Evolutionary conservation across 305 asterid genomes (phyloP).

Genomic region (Solanum hybrid): DNA sequence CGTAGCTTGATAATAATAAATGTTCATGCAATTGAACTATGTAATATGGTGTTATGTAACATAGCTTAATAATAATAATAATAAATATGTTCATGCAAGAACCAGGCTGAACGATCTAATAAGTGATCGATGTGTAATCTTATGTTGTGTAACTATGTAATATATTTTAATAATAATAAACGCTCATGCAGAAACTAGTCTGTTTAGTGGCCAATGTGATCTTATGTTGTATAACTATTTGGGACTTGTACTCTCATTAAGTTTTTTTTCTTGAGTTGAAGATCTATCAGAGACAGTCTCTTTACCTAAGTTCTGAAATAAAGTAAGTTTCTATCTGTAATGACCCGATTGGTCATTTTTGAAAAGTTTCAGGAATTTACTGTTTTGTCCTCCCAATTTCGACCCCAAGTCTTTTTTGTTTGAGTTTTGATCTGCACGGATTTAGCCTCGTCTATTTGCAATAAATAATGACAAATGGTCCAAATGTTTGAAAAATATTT

Average conservation of each 20-base stretch:
- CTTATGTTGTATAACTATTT: background rate
- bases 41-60: background rate
- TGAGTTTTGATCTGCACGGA: background rate
- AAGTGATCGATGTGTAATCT: background rate
- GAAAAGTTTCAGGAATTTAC: background rate
- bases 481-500: background rate
- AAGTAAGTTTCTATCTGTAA: too few relatives aligned
- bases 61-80: background rate
- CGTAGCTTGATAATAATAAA: background rate
- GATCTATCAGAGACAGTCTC: too few relatives aligned
- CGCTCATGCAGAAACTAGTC: background rate
- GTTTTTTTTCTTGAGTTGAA: too few relatives aligned
- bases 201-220: background rate
- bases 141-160: background rate
- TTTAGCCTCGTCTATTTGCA: background rate
- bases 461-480: background rate
- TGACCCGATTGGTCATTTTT: background rate
- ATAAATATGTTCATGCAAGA: background rate
- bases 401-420: background rate
- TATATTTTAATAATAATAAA: too few relatives aligned
- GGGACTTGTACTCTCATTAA: too few relatives aligned
- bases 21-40: background rate
- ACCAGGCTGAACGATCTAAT: background rate
- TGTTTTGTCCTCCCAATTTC: background rate
- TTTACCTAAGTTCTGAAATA: background rate